Evolutionary conservation across 768 basidiomycete species (phyloP), one percentile per base, ranked within the genome.

Genomic region (Gyrodon lividus): DNA sequence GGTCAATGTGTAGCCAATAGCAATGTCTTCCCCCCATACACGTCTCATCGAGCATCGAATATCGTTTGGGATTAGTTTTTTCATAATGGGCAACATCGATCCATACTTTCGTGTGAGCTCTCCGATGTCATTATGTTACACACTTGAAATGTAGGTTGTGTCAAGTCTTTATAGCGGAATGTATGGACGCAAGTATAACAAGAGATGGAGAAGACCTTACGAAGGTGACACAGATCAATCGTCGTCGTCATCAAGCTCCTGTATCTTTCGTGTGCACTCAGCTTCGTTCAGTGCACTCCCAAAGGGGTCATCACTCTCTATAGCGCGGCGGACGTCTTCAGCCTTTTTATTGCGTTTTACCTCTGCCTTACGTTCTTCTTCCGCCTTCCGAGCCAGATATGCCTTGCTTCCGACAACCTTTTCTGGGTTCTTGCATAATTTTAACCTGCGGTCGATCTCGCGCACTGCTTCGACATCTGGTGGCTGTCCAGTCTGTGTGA

Each of bases 341-440:
- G 80, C 83, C 61, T 87, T 88, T 59, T 78, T 80, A 39, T 67
- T 77, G 50, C 90, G 75, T 66, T 89, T 92, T 53, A 79, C 81
- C 55, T 82, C 82, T 2, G 84, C 85, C 60, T 77, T 79, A 48
- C 73, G 80, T 59, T 90, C 89, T 50, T 84, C 83, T 58, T 83
- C 85, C n/a, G 76, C 81, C 57, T 82, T 84, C 65, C 83, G 84
- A 19, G 81, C 80, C 22, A 85, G 67, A 67, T 87, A 93, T 3
- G 90, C 87, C 54, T 82, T 86, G 55, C 85, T 96, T n/a, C 93
- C 94, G 12, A 85, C 83, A 5, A 96, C 86, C 69, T 95, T 97
- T 70, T 96, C 94, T 5, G 97, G 97, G 62, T 99, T 98, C 66
- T 93, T 91, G 75, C 96, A 98, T 33, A 87, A 63, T 62, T 83